A percentile compares a stretch with the other conserved stretches of the same genome.
phyloP scores from a whole-genome alignment of 371 early-diverging fungal species.

The Batkoa obscura region DNA sequence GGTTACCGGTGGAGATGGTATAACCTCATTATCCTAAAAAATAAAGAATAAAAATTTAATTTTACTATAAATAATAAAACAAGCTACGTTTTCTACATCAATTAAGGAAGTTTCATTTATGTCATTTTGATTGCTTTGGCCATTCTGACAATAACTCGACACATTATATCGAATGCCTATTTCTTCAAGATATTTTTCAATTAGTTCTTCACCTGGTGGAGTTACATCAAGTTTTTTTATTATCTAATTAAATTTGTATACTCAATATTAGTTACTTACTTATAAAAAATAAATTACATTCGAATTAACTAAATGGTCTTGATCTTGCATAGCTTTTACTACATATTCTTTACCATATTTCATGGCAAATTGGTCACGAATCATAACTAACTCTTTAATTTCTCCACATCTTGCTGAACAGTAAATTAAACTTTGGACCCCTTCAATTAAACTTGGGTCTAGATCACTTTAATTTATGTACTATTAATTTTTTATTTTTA shows the following conservation, averaged over 20 bases:
- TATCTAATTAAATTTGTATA: background rate
- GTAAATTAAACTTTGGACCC: conserved; percentile 75
- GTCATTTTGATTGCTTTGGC: too few species aligned
- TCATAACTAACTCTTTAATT: conserved; percentile 59
- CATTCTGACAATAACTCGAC: background rate
- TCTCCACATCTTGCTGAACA: conserved; percentile 62
- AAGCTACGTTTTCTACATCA: too few species aligned
- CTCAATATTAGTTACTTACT: conserved; percentile 18
- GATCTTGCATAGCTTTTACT: conserved; percentile 49
- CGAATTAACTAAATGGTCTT: conserved; percentile 49
- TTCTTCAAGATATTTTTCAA: background rate
- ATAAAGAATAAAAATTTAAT: too few species aligned
- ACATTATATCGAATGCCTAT: background rate
- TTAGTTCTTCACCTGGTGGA: background rate
- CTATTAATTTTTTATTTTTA: background rate
- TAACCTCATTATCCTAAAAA: too few species aligned
- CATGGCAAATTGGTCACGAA: conserved; percentile 48
- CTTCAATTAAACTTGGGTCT: conserved; percentile 65
- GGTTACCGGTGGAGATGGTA: too few species aligned
- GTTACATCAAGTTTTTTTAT: background rate
- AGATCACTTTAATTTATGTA: conserved; percentile 25
- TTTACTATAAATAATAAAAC: too few species aligned
- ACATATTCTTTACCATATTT: conserved; percentile 76
- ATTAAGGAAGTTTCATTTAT: too few species aligned
- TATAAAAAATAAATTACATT: conserved; percentile 8